Evolutionary conservation across 2,329 filamentous ascomycete genomes (phyloP).

Genomic region (Calonectria pseudoturangicola): DNA sequence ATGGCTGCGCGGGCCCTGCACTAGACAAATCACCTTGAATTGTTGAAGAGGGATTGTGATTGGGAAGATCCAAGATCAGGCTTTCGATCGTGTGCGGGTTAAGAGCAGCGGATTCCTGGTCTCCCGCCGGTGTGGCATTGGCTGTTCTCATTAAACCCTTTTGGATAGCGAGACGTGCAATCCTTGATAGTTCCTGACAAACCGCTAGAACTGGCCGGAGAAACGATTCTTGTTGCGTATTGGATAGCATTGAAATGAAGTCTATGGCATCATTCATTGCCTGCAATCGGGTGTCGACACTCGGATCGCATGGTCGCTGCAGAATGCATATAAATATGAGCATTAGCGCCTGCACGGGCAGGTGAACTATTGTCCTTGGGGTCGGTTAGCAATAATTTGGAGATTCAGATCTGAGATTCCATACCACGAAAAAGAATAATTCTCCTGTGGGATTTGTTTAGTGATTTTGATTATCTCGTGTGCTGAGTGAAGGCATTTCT

Average conservation of each 20-base stretch:
- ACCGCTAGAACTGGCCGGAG: constrained; percentile 23
- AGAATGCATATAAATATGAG: constrained; percentile 33
- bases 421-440: constrained; percentile 25
- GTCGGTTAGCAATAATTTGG: not conserved
- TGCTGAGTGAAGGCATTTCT: constrained; percentile 30
- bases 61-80: not conserved
- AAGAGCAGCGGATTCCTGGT: not conserved
- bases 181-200: constrained; percentile 20
- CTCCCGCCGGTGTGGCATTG: not conserved
- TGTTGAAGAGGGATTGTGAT: not conserved
- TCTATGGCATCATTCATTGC: constrained; percentile 31
- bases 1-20: not conserved
- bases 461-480: constrained; percentile 31
- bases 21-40: not conserved
- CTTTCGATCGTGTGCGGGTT: not conserved
- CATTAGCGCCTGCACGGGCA: constrained; percentile 30
- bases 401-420: too few species aligned
- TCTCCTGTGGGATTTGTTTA: constrained; percentile 12
- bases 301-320: constrained; percentile 22
- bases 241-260: constrained; percentile 19
- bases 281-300: not conserved
- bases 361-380: constrained; percentile 26
- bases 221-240: constrained; percentile 26
- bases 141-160: constrained; percentile 7
- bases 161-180: constrained; percentile 14